phyloP scores from a whole-genome alignment of 2,329 filamentous ascomycete genomes.

The Lasiodiplodia theobromae region DNA sequence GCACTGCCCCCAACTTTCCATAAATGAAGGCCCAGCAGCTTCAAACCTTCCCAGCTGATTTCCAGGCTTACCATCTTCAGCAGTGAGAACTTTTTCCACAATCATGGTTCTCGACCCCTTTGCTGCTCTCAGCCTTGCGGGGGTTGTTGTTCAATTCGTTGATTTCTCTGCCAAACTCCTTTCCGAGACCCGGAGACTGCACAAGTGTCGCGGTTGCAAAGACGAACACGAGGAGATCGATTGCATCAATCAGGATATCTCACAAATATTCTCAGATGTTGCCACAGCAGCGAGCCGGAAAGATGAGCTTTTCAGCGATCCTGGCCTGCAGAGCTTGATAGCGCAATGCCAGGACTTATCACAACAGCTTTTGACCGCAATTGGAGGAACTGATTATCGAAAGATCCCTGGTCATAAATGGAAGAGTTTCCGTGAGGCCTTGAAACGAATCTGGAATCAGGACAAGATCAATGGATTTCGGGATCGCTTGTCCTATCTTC shows the following conservation, averaged over 20 bases:
- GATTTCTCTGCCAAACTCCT: background rate
- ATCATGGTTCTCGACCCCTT: background rate
- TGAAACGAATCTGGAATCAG: background rate
- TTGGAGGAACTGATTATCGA: background rate
- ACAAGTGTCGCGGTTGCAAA: background rate
- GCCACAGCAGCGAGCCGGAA: background rate
- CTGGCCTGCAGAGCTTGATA: too few species aligned
- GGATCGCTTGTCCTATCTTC: background rate
- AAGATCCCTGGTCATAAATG: background rate
- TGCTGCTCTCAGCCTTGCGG: background rate
- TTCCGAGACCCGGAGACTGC: background rate
- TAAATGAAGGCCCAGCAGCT: background rate
- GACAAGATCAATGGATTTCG: background rate
- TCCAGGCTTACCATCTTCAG: too few species aligned
- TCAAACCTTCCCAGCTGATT: background rate
- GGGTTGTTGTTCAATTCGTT: background rate
- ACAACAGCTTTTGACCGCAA: background rate
- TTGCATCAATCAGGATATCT: background rate
- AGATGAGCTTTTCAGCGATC: too few species aligned
- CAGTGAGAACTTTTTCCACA: too few species aligned
- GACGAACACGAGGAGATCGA: background rate
- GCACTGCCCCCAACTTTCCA: background rate
- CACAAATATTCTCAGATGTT: background rate
- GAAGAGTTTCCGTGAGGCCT: background rate
- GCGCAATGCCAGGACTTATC: background rate